A percentile compares a stretch with the other conserved stretches of the same genome.
Evolutionary conservation across 2,329 filamentous ascomycete species (phyloP).

Genomic region (Trichoderma cornu-damae): DNA sequence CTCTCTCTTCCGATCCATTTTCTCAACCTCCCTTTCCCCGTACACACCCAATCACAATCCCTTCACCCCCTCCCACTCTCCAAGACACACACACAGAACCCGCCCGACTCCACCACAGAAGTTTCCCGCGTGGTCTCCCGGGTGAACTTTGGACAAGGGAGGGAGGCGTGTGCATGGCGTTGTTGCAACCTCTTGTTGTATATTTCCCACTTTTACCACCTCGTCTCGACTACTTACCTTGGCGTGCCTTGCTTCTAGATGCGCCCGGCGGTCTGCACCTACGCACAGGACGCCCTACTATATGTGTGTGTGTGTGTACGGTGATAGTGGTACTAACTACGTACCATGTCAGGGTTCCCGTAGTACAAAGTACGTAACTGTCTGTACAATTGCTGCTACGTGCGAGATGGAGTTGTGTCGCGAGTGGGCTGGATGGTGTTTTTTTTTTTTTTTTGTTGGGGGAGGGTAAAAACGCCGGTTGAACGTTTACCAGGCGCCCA

Average conservation of each 20-base stretch:
- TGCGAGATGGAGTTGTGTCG: too few species aligned
- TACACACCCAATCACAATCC: conserved; percentile 1
- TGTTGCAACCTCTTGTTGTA: background rate
- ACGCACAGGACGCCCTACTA: too few species aligned
- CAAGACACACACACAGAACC: background rate
- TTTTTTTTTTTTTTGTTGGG: too few species aligned
- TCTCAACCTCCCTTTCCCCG: background rate
- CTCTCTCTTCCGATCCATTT: conserved; percentile 5
- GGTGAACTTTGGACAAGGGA: background rate
- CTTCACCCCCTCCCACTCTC: background rate
- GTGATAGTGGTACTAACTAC: too few species aligned
- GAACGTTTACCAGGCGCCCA: background rate
- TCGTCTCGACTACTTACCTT: background rate
- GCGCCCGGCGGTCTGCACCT: too few species aligned
- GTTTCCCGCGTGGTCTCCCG: conserved; percentile 14
- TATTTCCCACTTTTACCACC: background rate
- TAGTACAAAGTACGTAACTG: too few species aligned
- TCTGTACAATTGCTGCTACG: too few species aligned
- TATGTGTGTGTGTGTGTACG: too few species aligned
- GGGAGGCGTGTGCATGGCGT: conserved; percentile 1
- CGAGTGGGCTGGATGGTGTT: conserved; percentile 5
- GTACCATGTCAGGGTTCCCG: too few species aligned
- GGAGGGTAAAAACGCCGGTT: background rate
- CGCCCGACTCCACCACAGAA: conserved; percentile 8
- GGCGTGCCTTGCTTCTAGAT: conserved; percentile 2